Evolutionary conservation across 1,284 basidiomycete genomes (phyloP).

Genomic region (Anthracocystis setariae): DNA sequence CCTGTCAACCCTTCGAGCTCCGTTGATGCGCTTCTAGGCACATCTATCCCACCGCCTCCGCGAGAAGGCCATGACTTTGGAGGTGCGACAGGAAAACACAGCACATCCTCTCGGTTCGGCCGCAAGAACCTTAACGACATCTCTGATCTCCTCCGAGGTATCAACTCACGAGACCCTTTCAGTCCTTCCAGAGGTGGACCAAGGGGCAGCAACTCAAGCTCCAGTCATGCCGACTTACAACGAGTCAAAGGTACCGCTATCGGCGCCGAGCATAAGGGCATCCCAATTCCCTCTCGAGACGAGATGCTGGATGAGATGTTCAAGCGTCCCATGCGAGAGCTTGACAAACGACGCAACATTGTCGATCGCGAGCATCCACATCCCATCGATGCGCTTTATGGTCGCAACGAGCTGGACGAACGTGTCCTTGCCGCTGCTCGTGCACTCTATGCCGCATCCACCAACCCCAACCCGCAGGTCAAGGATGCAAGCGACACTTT

Average conservation of each 20-base stretch:
- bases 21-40: slow-evolving; percentile 60
- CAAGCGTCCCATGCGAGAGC: slow-evolving; percentile 41
- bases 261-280: slow-evolving; percentile 40
- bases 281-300: slow-evolving; percentile 45
- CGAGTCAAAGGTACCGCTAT: slow-evolving; percentile 46
- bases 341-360: slow-evolving; percentile 26
- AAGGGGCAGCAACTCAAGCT: slow-evolving; percentile 1
- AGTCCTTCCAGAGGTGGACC: slow-evolving; percentile 3
- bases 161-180: slow-evolving; percentile 15
- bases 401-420: slow-evolving; percentile 60
- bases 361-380: slow-evolving; percentile 56
- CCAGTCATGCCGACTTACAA: slow-evolving; percentile 35
- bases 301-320: slow-evolving; percentile 53
- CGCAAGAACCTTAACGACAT: slow-evolving; percentile 53
- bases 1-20: slow-evolving; percentile 56
- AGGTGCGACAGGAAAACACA: slow-evolving; percentile 13
- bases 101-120: slow-evolving; percentile 27
- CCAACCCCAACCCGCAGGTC: slow-evolving; percentile 3
- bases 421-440: slow-evolving; percentile 52
- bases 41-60: slow-evolving; percentile 52
- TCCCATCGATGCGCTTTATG: slow-evolving; percentile 55
- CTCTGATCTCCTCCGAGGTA: slow-evolving; percentile 46
- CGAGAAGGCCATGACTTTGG: slow-evolving; percentile 21
- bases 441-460: slow-evolving; percentile 33
- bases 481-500: slow-evolving; percentile 12